Conservation (phyloP, 192 early-diverging fungal genomes). For the Lobosporangium transversale region DNA sequence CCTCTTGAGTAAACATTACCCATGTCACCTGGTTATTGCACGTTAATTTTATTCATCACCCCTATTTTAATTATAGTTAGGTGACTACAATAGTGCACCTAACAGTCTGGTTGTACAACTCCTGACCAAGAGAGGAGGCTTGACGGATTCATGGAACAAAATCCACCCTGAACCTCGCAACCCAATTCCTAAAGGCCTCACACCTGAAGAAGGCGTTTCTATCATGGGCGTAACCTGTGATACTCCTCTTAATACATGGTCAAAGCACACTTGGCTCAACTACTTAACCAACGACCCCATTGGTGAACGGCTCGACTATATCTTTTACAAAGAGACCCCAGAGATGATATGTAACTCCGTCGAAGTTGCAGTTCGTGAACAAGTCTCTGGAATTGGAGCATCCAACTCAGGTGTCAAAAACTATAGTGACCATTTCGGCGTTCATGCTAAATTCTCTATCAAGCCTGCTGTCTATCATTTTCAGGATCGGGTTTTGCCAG, state of each 20-base stretch:
- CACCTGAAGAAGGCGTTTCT: conserved; percentile 47
- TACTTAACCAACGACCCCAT: conserved; percentile 33
- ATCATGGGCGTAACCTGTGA: conserved; percentile 66
- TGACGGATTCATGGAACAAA: conserved; percentile 63
- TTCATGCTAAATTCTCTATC: conserved; percentile 56
- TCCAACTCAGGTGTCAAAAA: conserved; percentile 25
- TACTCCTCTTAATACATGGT: conserved; percentile 64
- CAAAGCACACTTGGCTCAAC: conserved; percentile 53
- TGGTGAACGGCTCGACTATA: conserved; percentile 65
- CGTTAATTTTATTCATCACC: no score
- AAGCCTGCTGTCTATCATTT: conserved; percentile 39
- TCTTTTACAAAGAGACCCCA: conserved; percentile 59
- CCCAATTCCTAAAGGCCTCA: conserved; percentile 31
- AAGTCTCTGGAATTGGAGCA: conserved; percentile 37
- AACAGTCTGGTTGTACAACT: conserved; percentile 56
- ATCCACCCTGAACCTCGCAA: conserved; percentile 43
- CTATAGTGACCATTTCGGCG: conserved; percentile 65
- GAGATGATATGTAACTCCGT: conserved; percentile 49
- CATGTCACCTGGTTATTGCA: no score
- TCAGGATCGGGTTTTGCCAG: conserved; percentile 4
- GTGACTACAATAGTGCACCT: conserved; percentile 64
- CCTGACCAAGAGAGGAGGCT: conserved; percentile 55
- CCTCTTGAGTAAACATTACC: no score
- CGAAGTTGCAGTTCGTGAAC: conserved; percentile 38
- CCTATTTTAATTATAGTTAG: conserved; percentile 60